A percentile compares a stretch with the other conserved stretches of the same genome.
Conservation (phyloP, 305 asterid genomes). For the Fraxinus platypoda region DNA sequence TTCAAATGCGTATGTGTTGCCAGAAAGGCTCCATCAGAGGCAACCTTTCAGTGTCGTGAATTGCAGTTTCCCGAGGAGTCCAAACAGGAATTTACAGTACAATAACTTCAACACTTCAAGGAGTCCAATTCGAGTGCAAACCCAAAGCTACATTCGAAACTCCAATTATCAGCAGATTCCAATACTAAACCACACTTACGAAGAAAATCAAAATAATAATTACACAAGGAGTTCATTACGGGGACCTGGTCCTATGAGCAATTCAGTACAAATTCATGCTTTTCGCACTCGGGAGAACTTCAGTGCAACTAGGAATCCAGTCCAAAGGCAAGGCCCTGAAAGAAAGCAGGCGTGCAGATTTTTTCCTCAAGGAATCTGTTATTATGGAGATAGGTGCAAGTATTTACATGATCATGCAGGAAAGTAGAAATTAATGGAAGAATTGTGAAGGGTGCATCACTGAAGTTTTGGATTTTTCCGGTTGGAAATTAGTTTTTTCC, state of each 20-base stretch:
- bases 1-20: constrained; percentile 14
- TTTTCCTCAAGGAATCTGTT: constrained; percentile 61
- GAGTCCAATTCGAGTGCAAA: constrained; percentile 11
- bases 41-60: constrained; percentile 39
- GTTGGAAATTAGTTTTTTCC: background rate
- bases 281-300: background rate
- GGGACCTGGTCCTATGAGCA: constrained; percentile 10
- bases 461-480: background rate
- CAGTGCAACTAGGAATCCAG: constrained; percentile 16
- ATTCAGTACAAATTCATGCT: constrained; percentile 14
- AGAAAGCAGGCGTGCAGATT: constrained; percentile 43
- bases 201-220: constrained; percentile 10
- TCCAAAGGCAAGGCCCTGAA: constrained; percentile 24
- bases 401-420: constrained; percentile 39
- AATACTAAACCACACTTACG: background rate
- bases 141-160: background rate
- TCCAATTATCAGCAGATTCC: constrained; percentile 1
- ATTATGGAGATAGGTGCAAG: constrained; percentile 66
- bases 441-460: constrained; percentile 8
- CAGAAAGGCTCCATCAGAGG: constrained; percentile 34
- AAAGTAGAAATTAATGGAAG: background rate
- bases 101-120: background rate
- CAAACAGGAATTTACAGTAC: background rate
- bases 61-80: constrained; percentile 5
- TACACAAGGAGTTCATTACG: background rate